Evolutionary conservation across 2,329 filamentous ascomycete species (phyloP), one percentile per base, ranked within the genome.

Genomic region (Claviceps africana): DNA sequence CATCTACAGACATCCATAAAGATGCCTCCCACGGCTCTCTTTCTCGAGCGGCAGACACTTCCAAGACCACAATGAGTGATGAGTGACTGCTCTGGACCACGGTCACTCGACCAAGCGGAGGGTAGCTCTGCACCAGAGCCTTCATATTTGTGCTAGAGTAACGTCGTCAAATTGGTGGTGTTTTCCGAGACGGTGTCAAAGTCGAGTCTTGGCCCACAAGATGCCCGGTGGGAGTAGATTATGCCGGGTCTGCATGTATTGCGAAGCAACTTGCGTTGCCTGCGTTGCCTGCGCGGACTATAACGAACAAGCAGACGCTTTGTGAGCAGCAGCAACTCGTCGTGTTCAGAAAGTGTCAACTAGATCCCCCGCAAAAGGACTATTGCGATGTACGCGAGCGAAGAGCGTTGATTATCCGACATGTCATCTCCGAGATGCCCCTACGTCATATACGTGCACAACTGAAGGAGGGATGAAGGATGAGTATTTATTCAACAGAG

Each of bases 91-190:
- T 62, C 28, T 71, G 66, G 21, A 86, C 62, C 48, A 78, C 73
- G 1, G 87, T 89, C 25, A 86, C 76, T 63, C 90, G 86, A 2
- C 83, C 87, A 50, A 95, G 67, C 1, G 88, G 80, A 13, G 90
- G 90, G 60, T 81, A 83, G 54, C 72, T 74, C 22, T 71, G 70
- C 19, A 78, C 57, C 13, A 61, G 59, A 37, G 65, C 62, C 7
- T 64, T 65, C 67, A 72, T 73, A 2, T 54, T 56, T 50, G 28
- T 48, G 9, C 6, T 37, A 22, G 46, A 35, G 17, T 22, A 42
- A 5, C 25, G 25, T 25, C 25, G 25, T 25, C 25, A 5, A 25
- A 25, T 25, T 5, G 25, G 25, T 25, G 25, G 25, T 25, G 25
- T n/a, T n/a, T n/a, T n/a, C n/a, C n/a, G 22, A 13, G n/a, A 30